A percentile compares a stretch with the other conserved stretches of the same genome.
These are phyloP conservation scores for Aurifilum marmelostoma DNA, from an alignment of 2,329 filamentous ascomycete species.

Conservation along the genomic window DNA sequence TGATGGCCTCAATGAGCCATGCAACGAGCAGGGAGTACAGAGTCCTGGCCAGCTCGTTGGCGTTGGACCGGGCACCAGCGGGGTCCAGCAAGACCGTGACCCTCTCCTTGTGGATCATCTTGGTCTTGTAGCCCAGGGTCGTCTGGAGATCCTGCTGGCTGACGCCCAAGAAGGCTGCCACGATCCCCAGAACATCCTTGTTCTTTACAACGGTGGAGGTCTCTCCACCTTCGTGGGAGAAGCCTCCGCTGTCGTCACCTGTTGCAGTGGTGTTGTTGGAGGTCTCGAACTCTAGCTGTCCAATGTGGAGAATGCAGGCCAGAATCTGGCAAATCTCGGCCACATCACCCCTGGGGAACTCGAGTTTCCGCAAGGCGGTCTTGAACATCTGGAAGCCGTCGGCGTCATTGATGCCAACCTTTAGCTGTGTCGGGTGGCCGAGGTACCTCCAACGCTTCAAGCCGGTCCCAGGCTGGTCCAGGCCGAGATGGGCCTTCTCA, in stretches of 20 bases:
- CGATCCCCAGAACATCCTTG: constrained; percentile 81
- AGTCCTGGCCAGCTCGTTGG: constrained; percentile 90
- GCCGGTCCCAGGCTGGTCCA: constrained; percentile 53
- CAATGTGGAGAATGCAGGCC: constrained; percentile 93
- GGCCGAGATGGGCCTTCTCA: constrained; percentile 82
- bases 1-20: constrained; percentile 90
- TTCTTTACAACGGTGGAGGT: constrained; percentile 88
- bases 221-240: constrained; percentile 91
- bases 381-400: constrained; percentile 98
- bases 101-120: constrained; percentile 92
- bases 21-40: constrained; percentile 93
- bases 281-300: constrained; percentile 90
- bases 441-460: constrained; percentile 94
- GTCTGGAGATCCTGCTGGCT: constrained; percentile 79
- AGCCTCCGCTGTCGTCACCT: constrained; percentile 92
- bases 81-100: constrained; percentile 99
- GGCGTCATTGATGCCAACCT: constrained; percentile 93
- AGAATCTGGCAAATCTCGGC: constrained; percentile 96
- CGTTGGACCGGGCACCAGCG: constrained; percentile 84
- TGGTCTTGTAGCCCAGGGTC: constrained; percentile 93
- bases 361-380: constrained; percentile 88
- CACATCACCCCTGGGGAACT: constrained; percentile 91
- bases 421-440: constrained; percentile 93
- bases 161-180: constrained; percentile 94
- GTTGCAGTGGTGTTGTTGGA: constrained; percentile 77